Evolutionary conservation across 352 stramenopile genomes (phyloP), one percentile per base, ranked within the genome.

Genomic region (Phytophthora vignae): DNA sequence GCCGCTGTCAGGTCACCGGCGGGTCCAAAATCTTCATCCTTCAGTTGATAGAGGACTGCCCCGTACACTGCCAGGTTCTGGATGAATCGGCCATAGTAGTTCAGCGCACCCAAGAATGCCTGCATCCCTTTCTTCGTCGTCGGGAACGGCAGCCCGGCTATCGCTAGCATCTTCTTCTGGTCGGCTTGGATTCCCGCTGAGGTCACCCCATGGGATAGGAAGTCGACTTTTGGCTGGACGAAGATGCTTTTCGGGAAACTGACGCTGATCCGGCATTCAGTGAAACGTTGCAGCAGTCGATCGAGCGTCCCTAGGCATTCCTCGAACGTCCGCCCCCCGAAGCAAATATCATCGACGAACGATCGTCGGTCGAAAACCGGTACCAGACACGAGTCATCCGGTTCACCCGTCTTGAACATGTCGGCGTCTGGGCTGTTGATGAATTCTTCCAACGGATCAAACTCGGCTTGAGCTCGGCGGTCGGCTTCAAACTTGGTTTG

Each of bases 291-390:
- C 3, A 63, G 14, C 22, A 63, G 8, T 25, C 40, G 19, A 25
- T 54, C 40, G 0, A 63, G 25, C 3, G 42, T 53, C 1, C 17
- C 14, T 3, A 63, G 14, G 17, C 31, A 40, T 1, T 40, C 21
- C 2, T 59, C 49, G 22, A 67, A 67, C 0, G 48, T 44, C 1
- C 10, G 21, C 12, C 48, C 19, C 9, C 48, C 48, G 22, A 67
- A 67, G 10, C 60, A 67, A 2, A 59, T 60, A n/a, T 53, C 46
- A 5, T 67, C 36, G 0, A 67, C 60, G 19, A 67, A 67, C 2
- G 57, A 64, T 3, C 25, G 27, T 0, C 40, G 38, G 6, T 44
- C 22, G 19, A 64, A 64, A 5, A 64, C 40, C 17, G 44, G 57
- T 14, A 9, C 19, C 0, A 55, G 25, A 3, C 22, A 33, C 1